phyloP scores from a whole-genome alignment of 495 filamentous ascomycete species.

The Lasiosphaeria ovina region DNA sequence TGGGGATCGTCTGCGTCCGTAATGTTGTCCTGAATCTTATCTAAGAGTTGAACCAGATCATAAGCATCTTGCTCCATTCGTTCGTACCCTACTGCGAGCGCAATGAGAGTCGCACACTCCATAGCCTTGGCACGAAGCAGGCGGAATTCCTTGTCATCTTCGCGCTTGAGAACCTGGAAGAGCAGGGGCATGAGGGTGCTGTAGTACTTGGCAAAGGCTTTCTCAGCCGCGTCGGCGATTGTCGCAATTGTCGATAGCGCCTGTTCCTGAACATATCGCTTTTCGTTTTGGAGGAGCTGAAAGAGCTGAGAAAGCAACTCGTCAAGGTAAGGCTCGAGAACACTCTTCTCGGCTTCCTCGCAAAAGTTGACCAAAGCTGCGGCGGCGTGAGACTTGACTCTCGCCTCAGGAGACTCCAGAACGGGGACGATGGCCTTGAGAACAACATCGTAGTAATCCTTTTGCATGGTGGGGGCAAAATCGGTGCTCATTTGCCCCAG shows the following conservation, averaged over 20 bases:
- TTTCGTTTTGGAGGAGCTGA: conserved; percentile 78
- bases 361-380: conserved; percentile 99
- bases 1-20: conserved; percentile 94
- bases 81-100: conserved; percentile 90
- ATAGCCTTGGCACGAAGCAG: conserved; percentile 95
- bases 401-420: conserved; percentile 81
- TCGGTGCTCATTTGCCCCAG: conserved; percentile 99
- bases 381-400: conserved; percentile 95
- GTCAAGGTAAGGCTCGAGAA: conserved; percentile 92
- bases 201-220: conserved; percentile 95
- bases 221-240: conserved; percentile 95
- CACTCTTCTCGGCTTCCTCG: conserved; percentile 92
- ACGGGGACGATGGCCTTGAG: conserved; percentile 91
- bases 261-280: conserved; percentile 97
- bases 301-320: conserved; percentile 79
- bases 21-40: conserved; percentile 80
- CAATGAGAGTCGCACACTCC: conserved; percentile 98
- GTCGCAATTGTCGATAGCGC: conserved; percentile 98
- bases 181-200: conserved; percentile 91
- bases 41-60: conserved; percentile 80
- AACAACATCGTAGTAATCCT: conserved; percentile 84
- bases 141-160: conserved; percentile 88
- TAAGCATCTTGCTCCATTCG: conserved; percentile 85
- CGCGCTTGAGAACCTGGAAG: conserved; percentile 81
- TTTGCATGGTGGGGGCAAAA: conserved; percentile 98